Evolutionary conservation across 495 filamentous ascomycete species (phyloP).

Genomic region (Lasiosphaeriaceae sp.): DNA sequence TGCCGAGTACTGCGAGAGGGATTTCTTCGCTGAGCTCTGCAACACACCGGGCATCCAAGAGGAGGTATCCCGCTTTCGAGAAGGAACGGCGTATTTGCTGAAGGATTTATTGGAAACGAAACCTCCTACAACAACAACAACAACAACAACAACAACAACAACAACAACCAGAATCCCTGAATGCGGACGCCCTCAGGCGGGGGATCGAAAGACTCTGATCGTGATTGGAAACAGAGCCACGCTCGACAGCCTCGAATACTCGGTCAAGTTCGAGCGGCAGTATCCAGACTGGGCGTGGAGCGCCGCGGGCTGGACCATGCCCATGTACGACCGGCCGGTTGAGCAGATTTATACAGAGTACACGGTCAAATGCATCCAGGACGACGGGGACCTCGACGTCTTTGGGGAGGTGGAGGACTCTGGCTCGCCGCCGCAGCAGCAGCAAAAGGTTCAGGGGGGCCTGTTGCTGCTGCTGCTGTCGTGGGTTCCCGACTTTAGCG

Average conservation of each 20-base stretch:
- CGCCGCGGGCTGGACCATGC: background rate
- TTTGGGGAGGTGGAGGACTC: background rate
- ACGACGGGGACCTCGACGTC: background rate
- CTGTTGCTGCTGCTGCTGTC: no score
- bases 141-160: background rate
- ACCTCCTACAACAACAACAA: background rate
- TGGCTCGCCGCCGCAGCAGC: no score
- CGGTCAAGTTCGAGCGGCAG: background rate
- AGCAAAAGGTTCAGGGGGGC: background rate
- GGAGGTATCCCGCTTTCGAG: background rate
- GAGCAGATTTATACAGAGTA: background rate
- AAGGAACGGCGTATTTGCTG: background rate
- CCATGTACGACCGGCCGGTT: background rate
- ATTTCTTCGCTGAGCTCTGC: background rate
- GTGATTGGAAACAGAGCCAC: background rate
- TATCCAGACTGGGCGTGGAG: background rate
- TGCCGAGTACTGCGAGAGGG: background rate
- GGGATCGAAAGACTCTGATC: background rate
- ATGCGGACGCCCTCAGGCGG: no score
- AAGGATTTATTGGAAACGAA: background rate
- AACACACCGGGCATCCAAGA: background rate
- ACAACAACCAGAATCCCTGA: no score
- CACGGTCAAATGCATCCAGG: background rate
- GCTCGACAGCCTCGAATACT: background rate
- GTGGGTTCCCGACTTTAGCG: background rate